Base-by-base conservation (phyloP, 768 basidiomycete species). In the Lyophyllum semitale region DNA sequence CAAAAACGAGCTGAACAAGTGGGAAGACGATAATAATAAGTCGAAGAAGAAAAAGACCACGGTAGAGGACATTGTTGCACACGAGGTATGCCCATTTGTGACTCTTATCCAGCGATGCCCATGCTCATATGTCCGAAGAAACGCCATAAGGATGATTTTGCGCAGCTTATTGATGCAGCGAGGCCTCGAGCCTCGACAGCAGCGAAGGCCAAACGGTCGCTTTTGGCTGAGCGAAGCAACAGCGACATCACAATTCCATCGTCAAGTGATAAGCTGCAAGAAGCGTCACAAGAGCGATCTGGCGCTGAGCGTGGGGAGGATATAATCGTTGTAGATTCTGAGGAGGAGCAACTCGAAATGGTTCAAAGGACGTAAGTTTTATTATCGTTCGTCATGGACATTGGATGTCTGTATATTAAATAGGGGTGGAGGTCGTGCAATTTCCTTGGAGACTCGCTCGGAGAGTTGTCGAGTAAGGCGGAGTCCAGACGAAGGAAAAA, bases 1-100 rank as follows among this genome's bases (percentile, higher is more conserved):
- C 13, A 74, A 76, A 38, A 63, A 63, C 38, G 86, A 88, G 30
- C 63, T 90, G 63, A 79, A 73, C 59, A 71, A 68, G 60, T 85
- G 84, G 84, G 88, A 89, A 59, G 81, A 78, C 23, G 75, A 75
- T 27, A 73, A 78, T 25, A 75, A 75, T 27, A 73, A 68, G 53
- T 59, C 76, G 52, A 73, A 68, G 51, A 75, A 69, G 48, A 81
- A 77, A 59, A 75, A 73, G 45, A 68, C 66, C 42, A 53, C 66
- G 17, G 73, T 80, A 4, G 73, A 78, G 3, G 75, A 78, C 59
- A 58, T 68, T 22, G 63, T 56, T 17, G 67, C 68, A 20, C 66
- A 84, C 63, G 67, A 77, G 62, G 81, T 82, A 59, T 56, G 65
- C 35, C 9, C 30, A 2, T 27, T 20, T 40, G 26, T 49, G 44